Evolutionary conservation across 768 basidiomycete species (phyloP).

Genomic region (Chalciporus sphaerocephalus): DNA sequence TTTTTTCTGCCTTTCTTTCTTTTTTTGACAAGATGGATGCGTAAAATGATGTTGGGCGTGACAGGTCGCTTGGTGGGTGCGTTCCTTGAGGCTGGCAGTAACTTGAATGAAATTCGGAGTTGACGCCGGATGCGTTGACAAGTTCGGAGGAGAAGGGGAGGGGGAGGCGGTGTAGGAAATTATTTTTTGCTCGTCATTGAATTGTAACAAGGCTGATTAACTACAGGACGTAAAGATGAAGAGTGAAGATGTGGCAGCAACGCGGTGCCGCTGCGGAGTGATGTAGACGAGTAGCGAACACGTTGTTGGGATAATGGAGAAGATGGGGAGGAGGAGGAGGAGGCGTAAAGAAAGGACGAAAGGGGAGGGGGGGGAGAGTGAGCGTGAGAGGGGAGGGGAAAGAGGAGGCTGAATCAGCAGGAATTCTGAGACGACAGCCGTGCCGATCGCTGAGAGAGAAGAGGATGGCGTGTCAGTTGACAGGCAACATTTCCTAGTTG

Average conservation of each 20-base stretch:
- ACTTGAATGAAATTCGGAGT: background rate
- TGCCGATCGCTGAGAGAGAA: conserved; percentile 30
- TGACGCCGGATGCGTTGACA: too few relatives aligned
- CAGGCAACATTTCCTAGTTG: conserved; percentile 29
- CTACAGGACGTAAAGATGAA: conserved; percentile 18
- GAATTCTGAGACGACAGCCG: conserved; percentile 25
- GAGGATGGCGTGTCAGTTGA: conserved; percentile 27
- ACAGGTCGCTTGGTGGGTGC: background rate
- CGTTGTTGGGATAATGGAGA: conserved; percentile 14
- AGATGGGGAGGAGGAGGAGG: background rate
- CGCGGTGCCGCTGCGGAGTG: conserved; percentile 22
- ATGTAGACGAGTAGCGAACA: conserved; percentile 13
- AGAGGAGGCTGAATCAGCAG: conserved; percentile 23
- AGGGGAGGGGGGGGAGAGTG: conserved; percentile 9
- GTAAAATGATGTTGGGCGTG: background rate
- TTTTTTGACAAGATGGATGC: background rate
- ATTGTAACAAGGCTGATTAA: conserved; percentile 11
- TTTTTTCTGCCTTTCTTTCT: too few relatives aligned
- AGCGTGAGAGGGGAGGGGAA: background rate
- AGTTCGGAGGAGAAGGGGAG: conserved; percentile 3
- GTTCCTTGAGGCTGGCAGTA: too few relatives aligned
- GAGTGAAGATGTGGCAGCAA: conserved; percentile 9
- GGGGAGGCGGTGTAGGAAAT: conserved; percentile 1
- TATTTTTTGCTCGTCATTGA: conserved; percentile 1
- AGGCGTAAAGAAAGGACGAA: conserved; percentile 10